phyloP scores from a whole-genome alignment of 306 rosid species.

The Dalbergia oliveri region DNA sequence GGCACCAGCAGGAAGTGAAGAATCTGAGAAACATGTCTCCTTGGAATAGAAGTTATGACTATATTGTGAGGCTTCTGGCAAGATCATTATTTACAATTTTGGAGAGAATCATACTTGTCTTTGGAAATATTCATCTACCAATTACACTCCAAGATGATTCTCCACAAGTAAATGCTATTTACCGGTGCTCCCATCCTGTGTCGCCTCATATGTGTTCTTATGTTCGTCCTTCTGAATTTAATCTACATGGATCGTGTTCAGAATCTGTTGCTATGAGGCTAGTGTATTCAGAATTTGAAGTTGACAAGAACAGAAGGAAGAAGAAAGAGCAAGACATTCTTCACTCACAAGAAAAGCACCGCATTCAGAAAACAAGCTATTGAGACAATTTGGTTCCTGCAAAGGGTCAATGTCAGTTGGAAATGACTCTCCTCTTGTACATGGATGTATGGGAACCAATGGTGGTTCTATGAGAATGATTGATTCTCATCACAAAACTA shows the following conservation, averaged over 20 bases:
- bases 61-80: slow-evolving; percentile 73
- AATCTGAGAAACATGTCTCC: slow-evolving; percentile 69
- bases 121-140: slow-evolving; percentile 53
- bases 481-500: slow-evolving; percentile 36
- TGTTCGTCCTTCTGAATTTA: slow-evolving; percentile 54
- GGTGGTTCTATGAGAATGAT: slow-evolving; percentile 63
- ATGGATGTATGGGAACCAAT: slow-evolving; percentile 41
- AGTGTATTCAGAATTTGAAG: not conserved
- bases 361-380: slow-evolving; percentile 47
- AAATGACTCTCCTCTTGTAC: slow-evolving; percentile 53
- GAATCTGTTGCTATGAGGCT: slow-evolving; percentile 44
- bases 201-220: slow-evolving; percentile 43
- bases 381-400: slow-evolving; percentile 49
- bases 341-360: slow-evolving; percentile 39
- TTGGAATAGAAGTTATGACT: slow-evolving; percentile 81
- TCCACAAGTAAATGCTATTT: slow-evolving; percentile 25
- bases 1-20: slow-evolving; percentile 74
- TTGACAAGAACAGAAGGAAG: slow-evolving; percentile 41
- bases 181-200: slow-evolving; percentile 53
- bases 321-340: slow-evolving; percentile 45
- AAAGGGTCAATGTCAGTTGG: slow-evolving; percentile 58
- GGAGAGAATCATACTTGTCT: slow-evolving; percentile 72
- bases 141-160: slow-evolving; percentile 28
- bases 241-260: slow-evolving; percentile 38
- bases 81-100: slow-evolving; percentile 81